A percentile compares a stretch with the other conserved stretches of the same genome.
These are phyloP conservation scores for Nidularia pulvinata DNA, from an alignment of 768 basidiomycete genomes.

Conservation along the genomic window DNA sequence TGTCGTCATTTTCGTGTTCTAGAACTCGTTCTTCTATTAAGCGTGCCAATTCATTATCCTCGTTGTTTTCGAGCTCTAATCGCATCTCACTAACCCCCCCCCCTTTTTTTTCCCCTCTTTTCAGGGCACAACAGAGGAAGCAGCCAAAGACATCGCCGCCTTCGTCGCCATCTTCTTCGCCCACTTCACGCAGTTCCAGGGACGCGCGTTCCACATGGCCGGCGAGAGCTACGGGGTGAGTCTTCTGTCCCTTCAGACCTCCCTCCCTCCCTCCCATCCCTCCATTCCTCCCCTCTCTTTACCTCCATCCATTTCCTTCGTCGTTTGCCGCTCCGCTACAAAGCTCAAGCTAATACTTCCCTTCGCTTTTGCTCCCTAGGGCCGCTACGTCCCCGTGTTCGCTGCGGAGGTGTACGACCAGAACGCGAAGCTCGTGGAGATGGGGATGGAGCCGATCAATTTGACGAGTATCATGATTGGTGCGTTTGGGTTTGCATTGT, in stretches of 20 bases:
- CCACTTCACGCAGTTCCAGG: slow-evolving; percentile 70
- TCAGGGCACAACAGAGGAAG: slow-evolving; percentile 65
- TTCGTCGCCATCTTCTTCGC: slow-evolving; percentile 78
- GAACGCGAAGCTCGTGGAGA: slow-evolving; percentile 51
- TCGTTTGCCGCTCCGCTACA: background rate
- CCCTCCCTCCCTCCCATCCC: too few relatives aligned
- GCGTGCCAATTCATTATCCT: too few relatives aligned
- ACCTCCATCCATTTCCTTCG: too few relatives aligned
- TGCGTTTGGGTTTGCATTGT: slow-evolving; percentile 11
- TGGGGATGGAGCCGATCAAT: slow-evolving; percentile 60
- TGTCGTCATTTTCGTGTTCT: too few relatives aligned
- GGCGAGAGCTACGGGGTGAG: slow-evolving; percentile 81
- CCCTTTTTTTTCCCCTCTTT: too few relatives aligned
- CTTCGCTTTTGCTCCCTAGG: slow-evolving; percentile 29
- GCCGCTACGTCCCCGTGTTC: slow-evolving; percentile 72
- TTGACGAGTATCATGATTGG: slow-evolving; percentile 76
- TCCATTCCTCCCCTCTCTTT: too few relatives aligned
- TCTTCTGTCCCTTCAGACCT: background rate
- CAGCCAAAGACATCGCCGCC: slow-evolving; percentile 68
- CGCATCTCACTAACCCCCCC: too few relatives aligned
- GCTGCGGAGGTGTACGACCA: slow-evolving; percentile 79
- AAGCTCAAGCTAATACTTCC: background rate
- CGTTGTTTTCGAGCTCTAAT: too few relatives aligned
- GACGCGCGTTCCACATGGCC: slow-evolving; percentile 61
- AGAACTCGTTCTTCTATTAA: too few relatives aligned